These are phyloP conservation scores for Trichothecium roseum DNA, from an alignment of 2,329 filamentous ascomycete genomes.

Conservation along the genomic window DNA sequence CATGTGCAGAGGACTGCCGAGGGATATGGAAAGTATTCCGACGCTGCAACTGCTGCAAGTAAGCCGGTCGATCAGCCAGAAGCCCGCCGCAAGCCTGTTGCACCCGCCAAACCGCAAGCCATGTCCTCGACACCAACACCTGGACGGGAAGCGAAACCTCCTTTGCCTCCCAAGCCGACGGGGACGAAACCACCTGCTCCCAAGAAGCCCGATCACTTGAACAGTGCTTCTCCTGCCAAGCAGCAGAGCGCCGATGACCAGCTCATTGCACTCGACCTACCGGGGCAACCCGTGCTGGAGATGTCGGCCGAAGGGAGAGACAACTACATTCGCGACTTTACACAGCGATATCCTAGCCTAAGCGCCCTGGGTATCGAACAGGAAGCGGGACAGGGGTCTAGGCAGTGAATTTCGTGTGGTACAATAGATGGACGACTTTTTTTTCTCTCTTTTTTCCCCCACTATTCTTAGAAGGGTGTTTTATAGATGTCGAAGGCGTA, in stretches of 20 bases:
- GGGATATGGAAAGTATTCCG: constrained; percentile 83
- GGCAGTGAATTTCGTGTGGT: constrained; percentile 3
- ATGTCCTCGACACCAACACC: constrained; percentile 7
- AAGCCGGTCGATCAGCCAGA: constrained; percentile 30
- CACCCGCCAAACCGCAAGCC: constrained; percentile 16
- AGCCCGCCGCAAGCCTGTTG: constrained; percentile 41
- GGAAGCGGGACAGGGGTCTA: constrained; percentile 47
- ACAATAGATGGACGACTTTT: too few species aligned
- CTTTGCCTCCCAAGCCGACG: constrained; percentile 14
- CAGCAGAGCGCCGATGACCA: constrained; percentile 18
- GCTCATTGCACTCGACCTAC: constrained; percentile 34
- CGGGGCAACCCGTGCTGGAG: constrained; percentile 37
- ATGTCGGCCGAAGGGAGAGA: constrained; percentile 50
- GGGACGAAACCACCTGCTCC: constrained; percentile 40
- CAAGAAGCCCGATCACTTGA: constrained; percentile 52
- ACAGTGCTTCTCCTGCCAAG: constrained; percentile 36
- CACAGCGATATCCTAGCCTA: constrained; percentile 77
- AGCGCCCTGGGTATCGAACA: constrained; percentile 60
- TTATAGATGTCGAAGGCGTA: background rate
- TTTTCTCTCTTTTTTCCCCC: too few species aligned
- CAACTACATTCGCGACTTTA: constrained; percentile 62
- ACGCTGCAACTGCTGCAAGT: constrained; percentile 28
- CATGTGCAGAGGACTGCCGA: constrained; percentile 62
- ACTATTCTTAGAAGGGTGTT: background rate
- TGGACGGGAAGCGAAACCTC: constrained; percentile 6